These are phyloP conservation scores for Cerrena zonata DNA, from an alignment of 1,284 basidiomycete genomes.

Conservation along the genomic window DNA sequence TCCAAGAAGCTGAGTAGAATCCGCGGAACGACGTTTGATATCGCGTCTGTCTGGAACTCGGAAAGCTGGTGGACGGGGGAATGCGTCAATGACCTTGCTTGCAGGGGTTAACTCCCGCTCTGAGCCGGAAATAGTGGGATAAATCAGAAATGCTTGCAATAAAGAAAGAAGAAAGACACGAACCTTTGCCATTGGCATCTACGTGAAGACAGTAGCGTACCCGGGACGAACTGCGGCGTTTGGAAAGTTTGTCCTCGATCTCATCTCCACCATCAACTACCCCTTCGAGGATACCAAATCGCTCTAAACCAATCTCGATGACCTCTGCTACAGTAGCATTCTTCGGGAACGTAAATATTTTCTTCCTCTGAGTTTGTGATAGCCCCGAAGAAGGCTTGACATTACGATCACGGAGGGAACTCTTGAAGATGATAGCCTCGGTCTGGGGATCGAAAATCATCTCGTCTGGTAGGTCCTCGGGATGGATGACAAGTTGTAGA, in stretches of 20 bases:
- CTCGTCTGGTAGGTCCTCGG: constrained; percentile 86
- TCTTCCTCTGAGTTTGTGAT: constrained; percentile 57
- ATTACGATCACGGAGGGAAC: constrained; percentile 53
- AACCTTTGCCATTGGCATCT: constrained; percentile 57
- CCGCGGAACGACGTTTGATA: constrained; percentile 81
- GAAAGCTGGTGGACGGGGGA: constrained; percentile 68
- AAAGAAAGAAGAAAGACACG: not conserved
- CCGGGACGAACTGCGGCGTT: constrained; percentile 70
- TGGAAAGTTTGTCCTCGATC: constrained; percentile 84
- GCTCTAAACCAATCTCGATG: constrained; percentile 84
- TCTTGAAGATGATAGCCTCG: constrained; percentile 83
- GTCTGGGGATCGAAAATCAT: constrained; percentile 88
- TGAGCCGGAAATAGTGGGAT: constrained; percentile 27
- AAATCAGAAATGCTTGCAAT: constrained; percentile 4
- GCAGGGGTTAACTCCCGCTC: constrained; percentile 75
- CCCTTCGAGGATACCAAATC: constrained; percentile 90
- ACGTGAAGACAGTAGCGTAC: constrained; percentile 78
- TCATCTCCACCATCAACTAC: constrained; percentile 98
- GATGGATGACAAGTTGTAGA: constrained; percentile 79
- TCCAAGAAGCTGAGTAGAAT: constrained; percentile 69
- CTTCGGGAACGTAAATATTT: constrained; percentile 83
- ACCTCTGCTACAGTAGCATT: constrained; percentile 95
- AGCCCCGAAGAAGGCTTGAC: constrained; percentile 40
- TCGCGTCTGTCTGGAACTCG: constrained; percentile 59
- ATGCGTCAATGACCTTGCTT: constrained; percentile 81